These are phyloP conservation scores for Babesia bovis DNA, from an alignment of 169 alveolate genomes.

Conservation along the genomic window DNA sequence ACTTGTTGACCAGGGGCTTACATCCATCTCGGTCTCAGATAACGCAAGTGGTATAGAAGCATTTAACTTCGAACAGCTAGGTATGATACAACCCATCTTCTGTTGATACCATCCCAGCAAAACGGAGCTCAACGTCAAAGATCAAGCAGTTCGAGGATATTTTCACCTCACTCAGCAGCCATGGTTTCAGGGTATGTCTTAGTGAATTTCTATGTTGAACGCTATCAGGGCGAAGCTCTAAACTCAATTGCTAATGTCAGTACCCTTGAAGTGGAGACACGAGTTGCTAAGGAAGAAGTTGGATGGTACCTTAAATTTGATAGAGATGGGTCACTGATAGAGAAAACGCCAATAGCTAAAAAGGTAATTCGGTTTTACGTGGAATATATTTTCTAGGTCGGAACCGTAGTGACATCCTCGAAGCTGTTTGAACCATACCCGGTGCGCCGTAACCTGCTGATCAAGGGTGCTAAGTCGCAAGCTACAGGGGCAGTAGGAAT, in stretches of 20 bases:
- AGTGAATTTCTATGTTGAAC: background rate
- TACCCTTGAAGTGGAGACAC: conserved; percentile 68
- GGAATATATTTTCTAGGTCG: conserved; percentile 24
- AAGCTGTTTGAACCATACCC: conserved; percentile 60
- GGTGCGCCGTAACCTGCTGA: conserved; percentile 49
- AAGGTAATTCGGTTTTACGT: conserved; percentile 16
- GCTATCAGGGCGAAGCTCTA: conserved; percentile 79
- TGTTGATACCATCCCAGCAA: conserved; percentile 33
- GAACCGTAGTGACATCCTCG: conserved; percentile 58
- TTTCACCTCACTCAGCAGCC: conserved; percentile 80
- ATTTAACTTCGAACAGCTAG: conserved; percentile 77
- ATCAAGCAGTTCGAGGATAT: conserved; percentile 88
- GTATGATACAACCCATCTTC: conserved; percentile 36
- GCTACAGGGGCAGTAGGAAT: conserved; percentile 25
- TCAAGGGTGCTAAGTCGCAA: conserved; percentile 27
- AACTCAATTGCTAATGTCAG: conserved; percentile 74
- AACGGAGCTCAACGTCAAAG: conserved; percentile 92
- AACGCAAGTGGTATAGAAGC: conserved; percentile 90
- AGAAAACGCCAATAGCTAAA: conserved; percentile 65
- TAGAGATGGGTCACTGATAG: conserved; percentile 59
- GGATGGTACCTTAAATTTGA: conserved; percentile 73
- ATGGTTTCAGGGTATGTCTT: conserved; percentile 91
- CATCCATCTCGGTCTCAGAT: conserved; percentile 88
- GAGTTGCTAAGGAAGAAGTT: conserved; percentile 61
- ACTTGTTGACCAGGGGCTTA: conserved; percentile 85